A percentile compares a stretch with the other conserved stretches of the same genome.
Conservation (phyloP, 108 stramenopile genomes). For the Fragilariopsis cylindrus region DNA sequence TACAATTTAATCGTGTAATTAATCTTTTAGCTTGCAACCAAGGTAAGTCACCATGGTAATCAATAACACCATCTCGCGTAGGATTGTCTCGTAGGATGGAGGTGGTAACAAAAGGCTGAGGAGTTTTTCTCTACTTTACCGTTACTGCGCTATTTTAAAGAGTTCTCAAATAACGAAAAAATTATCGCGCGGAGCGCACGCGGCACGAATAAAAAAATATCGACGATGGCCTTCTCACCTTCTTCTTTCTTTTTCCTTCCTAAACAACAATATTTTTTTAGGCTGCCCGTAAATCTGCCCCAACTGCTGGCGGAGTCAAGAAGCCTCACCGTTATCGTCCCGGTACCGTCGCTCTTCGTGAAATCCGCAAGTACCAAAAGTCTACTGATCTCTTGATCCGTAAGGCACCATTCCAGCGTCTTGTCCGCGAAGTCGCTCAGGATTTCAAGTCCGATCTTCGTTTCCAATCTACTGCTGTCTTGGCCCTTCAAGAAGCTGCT, state of each 20-base stretch:
- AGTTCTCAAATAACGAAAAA: not conserved
- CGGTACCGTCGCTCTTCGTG: conserved; percentile 82
- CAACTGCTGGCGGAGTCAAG: conserved; percentile 88
- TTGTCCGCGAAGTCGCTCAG: conserved; percentile 87
- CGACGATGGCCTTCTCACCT: too few relatives aligned
- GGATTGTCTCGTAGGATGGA: too few relatives aligned
- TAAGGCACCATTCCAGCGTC: conserved; percentile 92
- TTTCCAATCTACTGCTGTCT: conserved; percentile 88
- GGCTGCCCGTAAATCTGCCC: conserved; percentile 86
- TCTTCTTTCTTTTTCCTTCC: not conserved
- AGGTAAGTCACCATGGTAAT: too few relatives aligned
- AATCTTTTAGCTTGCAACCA: too few relatives aligned
- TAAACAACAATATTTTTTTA: not conserved
- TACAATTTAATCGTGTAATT: too few relatives aligned
- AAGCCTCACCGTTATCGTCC: conserved; percentile 86
- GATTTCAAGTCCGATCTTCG: conserved; percentile 81
- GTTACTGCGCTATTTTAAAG: too few relatives aligned
- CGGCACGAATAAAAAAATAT: too few relatives aligned
- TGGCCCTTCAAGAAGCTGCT: conserved; percentile 92
- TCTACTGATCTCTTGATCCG: conserved; percentile 92
- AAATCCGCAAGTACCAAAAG: conserved; percentile 95
- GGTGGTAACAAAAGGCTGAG: too few relatives aligned
- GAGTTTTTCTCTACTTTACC: too few relatives aligned
- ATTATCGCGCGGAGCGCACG: too few relatives aligned
- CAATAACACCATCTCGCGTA: too few relatives aligned